Evolutionary conservation across 176 grass and related monocot genomes (phyloP).

Genomic region (Bonia amplexicaulis): DNA sequence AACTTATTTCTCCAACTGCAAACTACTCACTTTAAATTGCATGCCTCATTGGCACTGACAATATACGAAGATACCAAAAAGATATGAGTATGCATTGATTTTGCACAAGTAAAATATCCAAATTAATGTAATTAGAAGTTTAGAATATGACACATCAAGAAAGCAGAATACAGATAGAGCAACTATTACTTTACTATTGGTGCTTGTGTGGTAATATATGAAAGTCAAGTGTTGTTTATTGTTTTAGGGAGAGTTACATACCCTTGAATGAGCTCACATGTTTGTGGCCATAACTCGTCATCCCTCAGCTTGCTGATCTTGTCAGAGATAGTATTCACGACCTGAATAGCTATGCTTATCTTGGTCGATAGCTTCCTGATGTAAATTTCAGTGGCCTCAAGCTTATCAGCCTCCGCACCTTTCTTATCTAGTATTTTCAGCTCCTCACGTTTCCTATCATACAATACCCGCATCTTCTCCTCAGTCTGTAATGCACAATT

Average conservation of each 20-base stretch:
- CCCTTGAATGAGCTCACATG: slow-evolving; percentile 86
- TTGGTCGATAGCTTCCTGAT: slow-evolving; percentile 91
- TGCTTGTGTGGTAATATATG: not conserved
- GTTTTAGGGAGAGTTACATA: slow-evolving; percentile 32
- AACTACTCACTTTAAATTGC: not conserved
- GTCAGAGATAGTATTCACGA: slow-evolving; percentile 76
- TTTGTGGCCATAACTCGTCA: slow-evolving; percentile 95
- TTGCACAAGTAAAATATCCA: not conserved
- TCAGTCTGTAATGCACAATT: slow-evolving; percentile 51
- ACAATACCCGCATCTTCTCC: slow-evolving; percentile 69
- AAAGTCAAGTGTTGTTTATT: not conserved
- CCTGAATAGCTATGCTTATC: slow-evolving; percentile 94
- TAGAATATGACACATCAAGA: not conserved
- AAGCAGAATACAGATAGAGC: not conserved
- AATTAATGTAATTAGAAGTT: not conserved
- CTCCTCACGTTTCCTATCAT: slow-evolving; percentile 65
- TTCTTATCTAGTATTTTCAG: slow-evolving; percentile 64
- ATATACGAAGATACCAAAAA: not conserved
- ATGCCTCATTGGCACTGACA: not conserved
- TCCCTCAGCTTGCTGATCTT: slow-evolving; percentile 93
- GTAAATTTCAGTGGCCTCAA: slow-evolving; percentile 53
- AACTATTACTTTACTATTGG: not conserved
- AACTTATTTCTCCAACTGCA: not conserved
- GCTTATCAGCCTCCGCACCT: slow-evolving; percentile 79
- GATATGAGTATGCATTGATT: not conserved